Percentiles rank a stretch among this genome's conserved stretches.
These are phyloP conservation scores for Westerdykella sp. DNA, from an alignment of 2,329 filamentous ascomycete genomes.

Conservation along the genomic window DNA sequence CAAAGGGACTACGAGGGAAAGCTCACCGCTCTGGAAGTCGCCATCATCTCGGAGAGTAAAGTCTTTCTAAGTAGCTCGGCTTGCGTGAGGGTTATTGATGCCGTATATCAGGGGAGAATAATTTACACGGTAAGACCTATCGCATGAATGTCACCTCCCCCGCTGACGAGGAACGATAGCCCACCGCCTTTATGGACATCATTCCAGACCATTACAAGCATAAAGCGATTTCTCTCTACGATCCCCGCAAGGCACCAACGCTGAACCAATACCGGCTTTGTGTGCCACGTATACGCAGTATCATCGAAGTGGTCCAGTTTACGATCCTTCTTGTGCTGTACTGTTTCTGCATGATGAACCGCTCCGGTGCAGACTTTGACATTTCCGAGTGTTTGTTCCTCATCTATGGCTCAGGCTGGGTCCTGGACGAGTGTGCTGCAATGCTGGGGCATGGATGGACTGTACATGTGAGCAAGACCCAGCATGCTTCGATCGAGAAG, in stretches of 20 bases:
- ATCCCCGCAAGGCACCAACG: conserved; percentile 66
- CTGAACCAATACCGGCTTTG: conserved; percentile 82
- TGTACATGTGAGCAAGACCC: conserved; percentile 50
- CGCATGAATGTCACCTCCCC: neutral
- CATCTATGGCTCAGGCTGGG: conserved; percentile 72
- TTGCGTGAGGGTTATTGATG: conserved; percentile 74
- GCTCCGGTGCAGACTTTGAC: conserved; percentile 54
- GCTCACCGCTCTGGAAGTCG: conserved; percentile 72
- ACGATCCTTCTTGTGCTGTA: conserved; percentile 63
- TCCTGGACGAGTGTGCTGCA: conserved; percentile 69
- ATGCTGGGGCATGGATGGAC: conserved; percentile 71
- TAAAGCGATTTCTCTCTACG: conserved; percentile 73
- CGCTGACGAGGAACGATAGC: conserved; percentile 30
- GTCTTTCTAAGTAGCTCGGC: conserved; percentile 69
- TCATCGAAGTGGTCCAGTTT: conserved; percentile 71
- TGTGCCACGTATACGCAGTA: conserved; percentile 70
- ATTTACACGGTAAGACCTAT: conserved; percentile 57
- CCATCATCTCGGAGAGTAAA: conserved; percentile 77
- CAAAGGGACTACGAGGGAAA: conserved; percentile 51
- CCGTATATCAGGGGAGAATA: conserved; percentile 73
- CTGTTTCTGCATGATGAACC: conserved; percentile 63
- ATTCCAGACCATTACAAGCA: conserved; percentile 82
- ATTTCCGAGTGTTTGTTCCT: conserved; percentile 60
- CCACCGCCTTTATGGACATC: conserved; percentile 73
- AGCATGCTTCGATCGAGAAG: neutral